Base-by-base conservation (phyloP, 2,329 filamentous ascomycete species). In the Pseudogymnoascus sp. region DNA sequence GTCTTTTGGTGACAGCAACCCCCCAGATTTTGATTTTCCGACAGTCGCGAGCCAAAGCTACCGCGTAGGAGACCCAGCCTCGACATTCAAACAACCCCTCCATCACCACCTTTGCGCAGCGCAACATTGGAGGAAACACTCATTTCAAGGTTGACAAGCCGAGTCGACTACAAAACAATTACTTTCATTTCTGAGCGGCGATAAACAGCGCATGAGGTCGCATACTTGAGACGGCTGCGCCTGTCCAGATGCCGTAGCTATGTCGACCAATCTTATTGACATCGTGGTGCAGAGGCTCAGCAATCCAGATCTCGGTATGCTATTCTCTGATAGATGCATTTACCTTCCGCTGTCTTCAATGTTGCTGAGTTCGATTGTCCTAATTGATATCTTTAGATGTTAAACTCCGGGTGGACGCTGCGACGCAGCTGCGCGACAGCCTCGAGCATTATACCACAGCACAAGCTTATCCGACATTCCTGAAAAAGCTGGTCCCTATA, bases 371-470 rank as follows among this genome's bases (percentile, higher is more conserved):
- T 42, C 39, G 48, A 59, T 25, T 37, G 60, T 39, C 63, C 65
- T 39, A 42, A 55, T 55, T 18, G 9, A 33, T 55, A 15, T 15
- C 42, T 33, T 33, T 68, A 96, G 94, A 97, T 78, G 78, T 87
- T 63, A 90, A 90, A 77, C 77, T 86, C 63, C 95, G 92, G 78
- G 83, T 89, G 65, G 90, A 91, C 70, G 86, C 92, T 66, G 91
- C 93, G 65, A 86, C 87, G 60, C 88, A 92, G 67, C 81, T 99
- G 70, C 90, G 94, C 73, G 95, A 99, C 76, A 91, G 84, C 70
- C 87, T 97, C 68, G 95, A 99, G 67, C 83, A 91, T 71, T 96
- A 94, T 78, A 91, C 88, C 61, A 85, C 84, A 70, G 87, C 89
- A 60, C 81, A 83, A 61, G 86, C 86, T 69, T 99, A 97, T 74